Conservation (phyloP, 2,329 filamentous ascomycete genomes). For the Fusarium beomiforme region DNA sequence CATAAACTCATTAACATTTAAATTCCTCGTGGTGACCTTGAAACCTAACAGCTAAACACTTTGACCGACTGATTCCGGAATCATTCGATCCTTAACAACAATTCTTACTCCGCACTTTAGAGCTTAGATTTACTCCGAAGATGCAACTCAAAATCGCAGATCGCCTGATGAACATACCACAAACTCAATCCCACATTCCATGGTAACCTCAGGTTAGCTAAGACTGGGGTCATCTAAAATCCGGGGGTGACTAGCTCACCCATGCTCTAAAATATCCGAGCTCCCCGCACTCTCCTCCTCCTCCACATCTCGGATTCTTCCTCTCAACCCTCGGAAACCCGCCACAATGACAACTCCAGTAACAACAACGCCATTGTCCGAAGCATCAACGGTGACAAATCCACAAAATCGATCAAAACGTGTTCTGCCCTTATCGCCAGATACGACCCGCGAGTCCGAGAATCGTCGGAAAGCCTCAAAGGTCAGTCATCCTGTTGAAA, state of each 20-base stretch:
- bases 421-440: slow-evolving; percentile 9
- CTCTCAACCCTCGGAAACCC: slow-evolving; percentile 26
- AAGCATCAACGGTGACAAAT: slow-evolving; percentile 16
- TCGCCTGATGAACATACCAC: neutral
- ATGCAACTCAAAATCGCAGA: neutral
- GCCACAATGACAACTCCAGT: slow-evolving; percentile 15
- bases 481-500: neutral
- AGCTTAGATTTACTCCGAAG: rapidly evolving
- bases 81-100: no score
- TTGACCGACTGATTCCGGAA: no score
- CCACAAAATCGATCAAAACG: slow-evolving; percentile 13
- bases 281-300: neutral
- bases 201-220: neutral
- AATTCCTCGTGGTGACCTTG: no score
- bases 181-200: neutral
- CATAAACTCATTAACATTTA: rapidly evolving
- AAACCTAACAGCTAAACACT: no score
- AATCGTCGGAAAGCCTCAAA: slow-evolving; percentile 33
- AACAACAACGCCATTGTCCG: slow-evolving; percentile 27
- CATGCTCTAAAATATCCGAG: neutral
- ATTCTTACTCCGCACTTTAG: rapidly evolving
- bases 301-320: slow-evolving; percentile 3
- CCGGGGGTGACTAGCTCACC: neutral
- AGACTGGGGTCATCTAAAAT: neutral
- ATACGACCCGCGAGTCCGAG: slow-evolving; percentile 13